Conservation (phyloP, 139 green algal species). For the Eudorina sp. region DNA sequence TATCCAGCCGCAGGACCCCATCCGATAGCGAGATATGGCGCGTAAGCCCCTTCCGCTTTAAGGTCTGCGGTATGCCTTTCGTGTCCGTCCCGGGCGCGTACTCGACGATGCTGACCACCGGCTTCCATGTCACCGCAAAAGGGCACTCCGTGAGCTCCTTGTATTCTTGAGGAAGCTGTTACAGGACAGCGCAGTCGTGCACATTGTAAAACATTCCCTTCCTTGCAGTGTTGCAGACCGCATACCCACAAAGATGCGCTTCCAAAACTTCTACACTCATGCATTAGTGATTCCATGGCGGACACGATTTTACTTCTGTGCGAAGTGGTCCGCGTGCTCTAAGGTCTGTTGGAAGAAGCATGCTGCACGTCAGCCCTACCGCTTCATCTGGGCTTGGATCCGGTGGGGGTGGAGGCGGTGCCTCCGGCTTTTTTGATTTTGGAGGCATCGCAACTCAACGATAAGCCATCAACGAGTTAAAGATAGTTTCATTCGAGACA, state of each 20-base stretch:
- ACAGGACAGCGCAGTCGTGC: too few species aligned
- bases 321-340: background rate
- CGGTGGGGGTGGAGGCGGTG: conserved; percentile 45
- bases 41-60: conserved; percentile 54
- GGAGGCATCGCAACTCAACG: conserved; percentile 48
- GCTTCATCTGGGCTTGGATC: conserved; percentile 54
- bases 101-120: conserved; percentile 57
- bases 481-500: too few species aligned
- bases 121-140: conserved; percentile 58
- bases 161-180: conserved; percentile 58
- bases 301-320: background rate
- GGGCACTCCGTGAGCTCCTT: conserved; percentile 57
- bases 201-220: too few species aligned
- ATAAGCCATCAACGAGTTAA: background rate
- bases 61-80: conserved; percentile 47
- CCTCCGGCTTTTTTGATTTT: conserved; percentile 56
- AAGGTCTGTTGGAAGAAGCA: conserved; percentile 32
- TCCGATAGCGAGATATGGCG: conserved; percentile 52
- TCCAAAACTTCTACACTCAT: too few species aligned
- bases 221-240: too few species aligned
- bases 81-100: conserved; percentile 34
- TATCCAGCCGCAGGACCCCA: conserved; percentile 51
- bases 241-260: too few species aligned
- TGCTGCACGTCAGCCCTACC: conserved; percentile 12
- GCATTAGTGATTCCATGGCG: background rate